Conservation (phyloP, 139 green algal species). For the Auxenochlorella pyrenoidosa region DNA sequence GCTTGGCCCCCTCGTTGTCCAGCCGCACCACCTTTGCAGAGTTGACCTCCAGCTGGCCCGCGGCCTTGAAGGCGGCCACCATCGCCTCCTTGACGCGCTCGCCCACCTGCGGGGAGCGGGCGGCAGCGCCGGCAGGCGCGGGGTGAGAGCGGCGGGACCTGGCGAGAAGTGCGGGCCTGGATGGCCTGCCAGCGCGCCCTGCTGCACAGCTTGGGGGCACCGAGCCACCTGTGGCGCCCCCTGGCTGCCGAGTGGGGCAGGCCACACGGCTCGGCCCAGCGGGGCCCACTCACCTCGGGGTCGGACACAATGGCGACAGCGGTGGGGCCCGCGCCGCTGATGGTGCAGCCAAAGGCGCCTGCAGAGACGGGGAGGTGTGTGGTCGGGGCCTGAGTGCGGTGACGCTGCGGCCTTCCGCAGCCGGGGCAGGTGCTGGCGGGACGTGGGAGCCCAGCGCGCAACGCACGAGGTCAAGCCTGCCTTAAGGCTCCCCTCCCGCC, state of each 20-base stretch:
- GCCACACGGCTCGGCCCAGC: neutral
- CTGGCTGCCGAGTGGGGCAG: neutral
- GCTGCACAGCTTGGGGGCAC: neutral
- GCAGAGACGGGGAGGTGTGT: neutral
- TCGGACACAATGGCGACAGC: constrained; percentile 92
- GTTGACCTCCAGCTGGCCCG: constrained; percentile 71
- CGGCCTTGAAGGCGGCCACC: constrained; percentile 71
- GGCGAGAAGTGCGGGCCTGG: too few relatives aligned
- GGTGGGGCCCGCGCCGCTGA: constrained; percentile 95
- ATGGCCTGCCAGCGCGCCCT: too few relatives aligned
- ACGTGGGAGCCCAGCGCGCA: too few relatives aligned
- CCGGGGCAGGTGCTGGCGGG: too few relatives aligned
- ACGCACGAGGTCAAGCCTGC: too few relatives aligned
- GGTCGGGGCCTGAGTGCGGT: too few relatives aligned
- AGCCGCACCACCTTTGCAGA: constrained; percentile 72
- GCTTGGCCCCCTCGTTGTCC: constrained; percentile 69
- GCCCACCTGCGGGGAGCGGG: constrained; percentile 46
- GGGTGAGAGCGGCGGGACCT: too few relatives aligned
- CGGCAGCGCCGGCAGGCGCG: neutral
- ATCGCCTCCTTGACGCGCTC: constrained; percentile 82
- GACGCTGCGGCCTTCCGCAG: too few relatives aligned
- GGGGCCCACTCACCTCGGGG: constrained; percentile 31
- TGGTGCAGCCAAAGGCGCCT: constrained; percentile 96
- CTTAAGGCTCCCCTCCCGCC: too few relatives aligned
- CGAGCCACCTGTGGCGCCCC: too few relatives aligned